Evolutionary conservation across 805 yeast species (phyloP).

Genomic region (Kodamaea neixiangensis): DNA sequence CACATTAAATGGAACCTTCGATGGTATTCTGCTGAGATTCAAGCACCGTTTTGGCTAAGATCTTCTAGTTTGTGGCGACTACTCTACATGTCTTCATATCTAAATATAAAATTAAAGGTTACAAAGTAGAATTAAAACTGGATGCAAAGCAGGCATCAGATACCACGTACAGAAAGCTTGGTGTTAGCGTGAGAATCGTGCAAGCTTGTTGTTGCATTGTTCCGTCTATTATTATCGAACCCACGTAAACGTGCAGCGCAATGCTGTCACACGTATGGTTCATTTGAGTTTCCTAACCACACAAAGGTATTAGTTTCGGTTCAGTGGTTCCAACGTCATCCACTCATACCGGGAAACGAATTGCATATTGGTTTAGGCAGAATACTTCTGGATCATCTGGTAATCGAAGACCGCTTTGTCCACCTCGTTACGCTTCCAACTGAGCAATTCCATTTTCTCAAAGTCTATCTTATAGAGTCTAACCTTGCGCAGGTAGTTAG

Average conservation of each 20-base stretch:
- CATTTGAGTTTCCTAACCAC: not conserved
- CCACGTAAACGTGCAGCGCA: not conserved
- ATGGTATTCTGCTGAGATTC: no score
- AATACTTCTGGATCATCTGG: conserved; percentile 16
- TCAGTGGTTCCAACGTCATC: not conserved
- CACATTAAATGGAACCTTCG: no score
- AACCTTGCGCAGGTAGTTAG: conserved; percentile 31
- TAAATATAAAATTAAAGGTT: not conserved
- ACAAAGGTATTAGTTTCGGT: not conserved
- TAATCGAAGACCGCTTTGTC: conserved; percentile 28
- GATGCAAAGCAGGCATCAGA: not conserved
- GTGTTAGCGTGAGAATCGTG: not conserved
- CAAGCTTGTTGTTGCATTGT: not conserved
- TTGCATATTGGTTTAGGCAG: not conserved
- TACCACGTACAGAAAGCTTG: not conserved
- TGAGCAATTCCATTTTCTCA: conserved; percentile 25
- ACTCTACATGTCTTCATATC: not conserved
- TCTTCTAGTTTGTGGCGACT: not conserved
- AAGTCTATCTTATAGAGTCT: conserved; percentile 38
- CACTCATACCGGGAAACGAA: not conserved
- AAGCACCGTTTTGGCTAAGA: not conserved
- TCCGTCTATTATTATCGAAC: not conserved
- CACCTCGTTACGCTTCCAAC: conserved; percentile 39
- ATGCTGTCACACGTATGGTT: not conserved
- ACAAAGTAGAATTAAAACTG: conserved; percentile 1